These are phyloP conservation scores for Colletotrichum zoysiae DNA, from an alignment of 2,329 filamentous ascomycete genomes.

Conservation along the genomic window DNA sequence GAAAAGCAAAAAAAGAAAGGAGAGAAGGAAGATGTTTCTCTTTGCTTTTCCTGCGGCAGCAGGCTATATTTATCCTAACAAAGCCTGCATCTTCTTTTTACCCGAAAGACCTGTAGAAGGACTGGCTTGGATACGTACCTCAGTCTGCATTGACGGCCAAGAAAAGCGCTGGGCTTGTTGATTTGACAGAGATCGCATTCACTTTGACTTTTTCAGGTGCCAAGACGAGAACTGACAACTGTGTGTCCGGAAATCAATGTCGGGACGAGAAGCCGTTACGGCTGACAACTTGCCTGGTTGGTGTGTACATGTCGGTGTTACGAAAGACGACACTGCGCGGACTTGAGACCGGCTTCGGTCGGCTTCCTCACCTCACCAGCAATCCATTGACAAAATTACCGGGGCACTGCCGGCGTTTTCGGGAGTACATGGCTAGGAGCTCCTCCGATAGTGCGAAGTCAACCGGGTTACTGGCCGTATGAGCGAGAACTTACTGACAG, in stretches of 20 bases:
- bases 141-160: background rate
- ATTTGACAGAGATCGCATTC: conserved; percentile 1
- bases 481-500: conserved; percentile 6
- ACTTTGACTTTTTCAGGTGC: background rate
- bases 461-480: background rate
- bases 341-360: conserved; percentile 17
- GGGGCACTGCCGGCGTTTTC: background rate
- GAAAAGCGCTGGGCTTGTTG: background rate
- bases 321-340: background rate
- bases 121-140: background rate
- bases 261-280: background rate
- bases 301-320: background rate
- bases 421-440: background rate
- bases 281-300: background rate
- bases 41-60: background rate
- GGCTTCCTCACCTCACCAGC: background rate
- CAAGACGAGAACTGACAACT: background rate
- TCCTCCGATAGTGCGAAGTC: conserved; percentile 30
- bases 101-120: background rate
- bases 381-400: background rate
- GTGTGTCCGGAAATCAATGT: background rate
- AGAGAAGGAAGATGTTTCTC: background rate
- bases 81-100: background rate
- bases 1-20: background rate
- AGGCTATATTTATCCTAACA: background rate